Conservation (phyloP, 192 early-diverging fungal genomes). For the Chytriomyces confervae region DNA sequence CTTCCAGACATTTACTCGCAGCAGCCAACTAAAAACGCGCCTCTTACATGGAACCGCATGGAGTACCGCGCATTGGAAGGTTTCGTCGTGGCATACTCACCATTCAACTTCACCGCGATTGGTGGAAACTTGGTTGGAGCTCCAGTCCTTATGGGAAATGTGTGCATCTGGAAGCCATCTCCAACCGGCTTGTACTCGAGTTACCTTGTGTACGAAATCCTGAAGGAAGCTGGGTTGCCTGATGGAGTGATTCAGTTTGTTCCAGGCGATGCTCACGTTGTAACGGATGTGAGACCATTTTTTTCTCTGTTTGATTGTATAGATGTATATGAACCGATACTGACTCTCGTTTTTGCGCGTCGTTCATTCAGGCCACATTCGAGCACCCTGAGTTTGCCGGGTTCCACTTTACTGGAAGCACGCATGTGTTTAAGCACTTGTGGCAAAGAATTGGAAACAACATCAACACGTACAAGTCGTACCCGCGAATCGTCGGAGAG, state of each 20-base stretch:
- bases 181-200: constrained; percentile 86
- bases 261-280: constrained; percentile 83
- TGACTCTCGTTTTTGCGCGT: constrained; percentile 9
- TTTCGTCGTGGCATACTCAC: constrained; percentile 96
- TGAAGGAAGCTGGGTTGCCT: constrained; percentile 95
- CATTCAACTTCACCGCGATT: constrained; percentile 99
- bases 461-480: constrained; percentile 87
- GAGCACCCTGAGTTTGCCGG: constrained; percentile 91
- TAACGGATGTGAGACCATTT: constrained; percentile 61
- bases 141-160: constrained; percentile 97
- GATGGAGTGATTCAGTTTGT: constrained; percentile 97
- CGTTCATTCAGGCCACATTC: constrained; percentile 61
- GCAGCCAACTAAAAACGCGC: constrained; percentile 89
- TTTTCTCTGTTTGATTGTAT: too few species aligned
- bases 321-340: neutral
- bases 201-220: constrained; percentile 87
- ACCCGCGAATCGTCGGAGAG: constrained; percentile 97
- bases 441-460: constrained; percentile 92
- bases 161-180: constrained; percentile 97
- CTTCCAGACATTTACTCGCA: constrained; percentile 83
- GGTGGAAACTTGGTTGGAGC: constrained; percentile 93
- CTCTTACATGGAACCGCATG: constrained; percentile 88
- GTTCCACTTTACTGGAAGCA: constrained; percentile 96
- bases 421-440: constrained; percentile 89
- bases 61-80: constrained; percentile 97